A percentile compares a stretch with the other conserved stretches of the same genome.
phyloP scores from a whole-genome alignment of 805 yeast species.

The Yarrowia deformans region DNA sequence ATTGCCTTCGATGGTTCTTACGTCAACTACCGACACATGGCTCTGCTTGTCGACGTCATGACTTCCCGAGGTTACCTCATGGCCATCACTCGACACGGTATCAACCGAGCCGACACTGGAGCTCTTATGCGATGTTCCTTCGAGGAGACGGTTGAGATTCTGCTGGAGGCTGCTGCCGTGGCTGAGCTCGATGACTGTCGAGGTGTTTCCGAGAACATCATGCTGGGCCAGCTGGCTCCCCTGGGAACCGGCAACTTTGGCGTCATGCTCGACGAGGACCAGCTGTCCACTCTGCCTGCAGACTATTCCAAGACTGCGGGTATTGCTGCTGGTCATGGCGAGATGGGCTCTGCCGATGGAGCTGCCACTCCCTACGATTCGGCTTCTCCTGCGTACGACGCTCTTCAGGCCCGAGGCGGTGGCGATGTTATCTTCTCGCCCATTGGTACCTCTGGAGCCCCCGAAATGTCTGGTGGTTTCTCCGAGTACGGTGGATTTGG shows the following conservation, averaged over 20 bases:
- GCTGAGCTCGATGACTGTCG: constrained; percentile 98
- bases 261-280: constrained; percentile 89
- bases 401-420: constrained; percentile 55
- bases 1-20: constrained; percentile 99
- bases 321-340: constrained; percentile 49
- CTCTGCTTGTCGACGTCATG: constrained; percentile 96
- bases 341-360: constrained; percentile 68
- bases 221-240: constrained; percentile 98
- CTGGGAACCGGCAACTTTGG: constrained; percentile 98
- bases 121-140: constrained; percentile 99
- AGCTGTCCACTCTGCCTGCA: constrained; percentile 71
- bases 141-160: constrained; percentile 98
- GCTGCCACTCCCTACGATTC: constrained; percentile 91
- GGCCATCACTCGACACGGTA: constrained; percentile 99
- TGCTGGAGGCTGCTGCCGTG: constrained; percentile 96
- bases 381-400: constrained; percentile 57
- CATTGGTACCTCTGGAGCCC: constrained; percentile 81
- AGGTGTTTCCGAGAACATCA: constrained; percentile 97
- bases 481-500: constrained; percentile 81
- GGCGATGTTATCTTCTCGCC: constrained; percentile 85
- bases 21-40: constrained; percentile 98
- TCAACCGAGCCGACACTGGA: constrained; percentile 97
- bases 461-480: constrained; percentile 82
- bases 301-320: constrained; percentile 50
- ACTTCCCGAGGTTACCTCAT: constrained; percentile 97